Percentiles rank a stretch among this genome's conserved stretches.
Conservation (phyloP, 2,329 filamentous ascomycete genomes). For the Colletotrichum tropicale region DNA sequence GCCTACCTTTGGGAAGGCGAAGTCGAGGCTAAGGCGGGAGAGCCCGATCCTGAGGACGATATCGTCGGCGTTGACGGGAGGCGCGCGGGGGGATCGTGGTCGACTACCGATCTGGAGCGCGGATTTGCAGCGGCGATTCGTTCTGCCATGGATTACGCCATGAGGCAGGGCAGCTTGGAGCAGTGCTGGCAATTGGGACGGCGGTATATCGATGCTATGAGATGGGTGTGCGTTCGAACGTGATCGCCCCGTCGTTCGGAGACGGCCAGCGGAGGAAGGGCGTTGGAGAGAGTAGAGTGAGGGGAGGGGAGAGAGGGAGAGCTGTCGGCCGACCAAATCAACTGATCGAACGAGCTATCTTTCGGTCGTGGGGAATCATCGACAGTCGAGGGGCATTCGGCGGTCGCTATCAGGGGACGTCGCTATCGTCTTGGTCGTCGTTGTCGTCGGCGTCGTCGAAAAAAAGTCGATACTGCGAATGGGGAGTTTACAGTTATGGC, state of each 20-base stretch:
- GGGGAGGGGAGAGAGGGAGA: background rate
- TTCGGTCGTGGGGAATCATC: background rate
- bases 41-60: constrained; percentile 15
- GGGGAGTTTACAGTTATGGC: background rate
- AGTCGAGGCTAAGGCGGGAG: constrained; percentile 12
- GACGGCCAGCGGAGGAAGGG: background rate
- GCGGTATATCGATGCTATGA: constrained; percentile 1
- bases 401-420: background rate
- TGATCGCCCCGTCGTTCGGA: background rate
- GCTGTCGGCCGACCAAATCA: constrained; percentile 7
- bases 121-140: constrained; percentile 55
- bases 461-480: background rate
- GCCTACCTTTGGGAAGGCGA: constrained; percentile 23
- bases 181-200: constrained; percentile 1
- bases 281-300: background rate
- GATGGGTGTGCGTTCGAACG: background rate
- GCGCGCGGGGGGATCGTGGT: constrained; percentile 57
- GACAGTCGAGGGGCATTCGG: background rate
- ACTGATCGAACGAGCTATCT: constrained; percentile 1
- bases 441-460: constrained; percentile 8
- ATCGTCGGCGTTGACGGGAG: constrained; percentile 45
- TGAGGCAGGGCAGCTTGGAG: constrained; percentile 47
- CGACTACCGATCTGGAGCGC: constrained; percentile 58
- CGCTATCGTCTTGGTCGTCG: background rate
- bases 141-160: constrained; percentile 75